Base-by-base conservation (phyloP, 1,284 basidiomycete species). In the Psilocybe mexicana region DNA sequence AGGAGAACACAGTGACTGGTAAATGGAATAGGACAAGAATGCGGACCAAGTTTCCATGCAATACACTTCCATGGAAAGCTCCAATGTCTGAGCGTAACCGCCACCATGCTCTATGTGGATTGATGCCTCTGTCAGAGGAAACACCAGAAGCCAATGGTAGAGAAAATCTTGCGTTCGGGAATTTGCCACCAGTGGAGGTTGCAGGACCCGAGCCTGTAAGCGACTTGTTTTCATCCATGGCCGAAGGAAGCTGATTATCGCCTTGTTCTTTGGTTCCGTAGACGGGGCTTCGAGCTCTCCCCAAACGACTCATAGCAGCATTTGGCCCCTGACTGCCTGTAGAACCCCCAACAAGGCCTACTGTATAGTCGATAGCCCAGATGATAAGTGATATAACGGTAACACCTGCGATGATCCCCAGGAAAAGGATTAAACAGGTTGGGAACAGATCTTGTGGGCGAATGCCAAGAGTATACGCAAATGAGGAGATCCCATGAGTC, bases 21-120 rank as follows among this genome's bases (percentile, higher is more conserved):
- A 98, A 84, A 75, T 98, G 96, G 77, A 98, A 98, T 42, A 96
- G 79, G 54, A 96, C 80, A 44, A 98, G 82, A 57, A 96, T 80
- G 52, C 96, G 89, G 55, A 96, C 85, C 52, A 98, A 84, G 73
- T 98, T 98, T 47, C 96, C 96, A 64, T 92, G 87, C 46, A 93
- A 74, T 52, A 92, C 83, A 62, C 82, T 88, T 14, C 85, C 81
- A 69, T 93, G 91, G 72, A 93, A 90, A 6, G 88, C 88, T 55
- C 83, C 85, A 61, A 88, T 80, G 61, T 85, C 81, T 25, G 82
- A 79, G 45, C 85, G 83, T 42, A 85, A 67, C 49, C 77, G 74
- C 78, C 86, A 83, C 85, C 86, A 89, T 18, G 72, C 61, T 48
- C 75, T 65, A 58, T 73, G 71, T 10, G 72, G 62, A 44, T 67